These are phyloP conservation scores for Amanita rubescens DNA, from an alignment of 768 basidiomycete genomes.

Conservation along the genomic window DNA sequence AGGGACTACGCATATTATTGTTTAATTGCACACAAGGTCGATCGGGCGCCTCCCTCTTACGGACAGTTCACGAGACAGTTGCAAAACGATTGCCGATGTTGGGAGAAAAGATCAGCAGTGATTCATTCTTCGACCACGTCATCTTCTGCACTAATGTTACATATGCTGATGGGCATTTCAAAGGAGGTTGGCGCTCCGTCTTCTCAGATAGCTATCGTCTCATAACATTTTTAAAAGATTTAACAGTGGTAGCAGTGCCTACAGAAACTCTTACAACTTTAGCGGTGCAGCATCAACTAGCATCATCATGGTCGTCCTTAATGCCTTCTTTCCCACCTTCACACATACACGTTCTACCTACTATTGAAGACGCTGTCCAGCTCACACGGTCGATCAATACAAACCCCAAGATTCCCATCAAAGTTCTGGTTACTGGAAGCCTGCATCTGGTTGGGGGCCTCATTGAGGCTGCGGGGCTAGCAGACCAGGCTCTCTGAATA, in stretches of 20 bases:
- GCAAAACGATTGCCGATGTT: slow-evolving; percentile 37
- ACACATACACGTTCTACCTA: slow-evolving; percentile 72
- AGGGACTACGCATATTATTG: slow-evolving; percentile 54
- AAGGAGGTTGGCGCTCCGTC: slow-evolving; percentile 59
- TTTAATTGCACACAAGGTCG: slow-evolving; percentile 96
- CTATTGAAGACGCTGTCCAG: slow-evolving; percentile 84
- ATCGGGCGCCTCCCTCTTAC: slow-evolving; percentile 67
- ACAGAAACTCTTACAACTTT: slow-evolving; percentile 53
- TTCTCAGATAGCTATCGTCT: not conserved
- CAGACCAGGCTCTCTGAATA: slow-evolving; percentile 51
- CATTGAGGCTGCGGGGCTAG: slow-evolving; percentile 82
- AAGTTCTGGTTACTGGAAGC: slow-evolving; percentile 88
- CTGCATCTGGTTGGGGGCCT: slow-evolving; percentile 91
- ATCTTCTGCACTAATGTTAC: slow-evolving; percentile 98
- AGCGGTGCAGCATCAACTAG: slow-evolving; percentile 70
- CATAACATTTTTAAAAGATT: slow-evolving; percentile 45
- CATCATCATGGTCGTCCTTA: slow-evolving; percentile 62
- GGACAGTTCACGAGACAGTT: slow-evolving; percentile 46
- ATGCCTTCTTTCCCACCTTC: slow-evolving; percentile 52
- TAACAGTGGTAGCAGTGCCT: slow-evolving; percentile 59
- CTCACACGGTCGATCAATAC: slow-evolving; percentile 42
- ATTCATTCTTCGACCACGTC: slow-evolving; percentile 69
- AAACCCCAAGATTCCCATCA: slow-evolving; percentile 20
- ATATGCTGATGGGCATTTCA: slow-evolving; percentile 81
- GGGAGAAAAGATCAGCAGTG: slow-evolving; percentile 27